phyloP scores from a whole-genome alignment of 1,284 basidiomycete species.

The Gymnopus androsaceus region DNA sequence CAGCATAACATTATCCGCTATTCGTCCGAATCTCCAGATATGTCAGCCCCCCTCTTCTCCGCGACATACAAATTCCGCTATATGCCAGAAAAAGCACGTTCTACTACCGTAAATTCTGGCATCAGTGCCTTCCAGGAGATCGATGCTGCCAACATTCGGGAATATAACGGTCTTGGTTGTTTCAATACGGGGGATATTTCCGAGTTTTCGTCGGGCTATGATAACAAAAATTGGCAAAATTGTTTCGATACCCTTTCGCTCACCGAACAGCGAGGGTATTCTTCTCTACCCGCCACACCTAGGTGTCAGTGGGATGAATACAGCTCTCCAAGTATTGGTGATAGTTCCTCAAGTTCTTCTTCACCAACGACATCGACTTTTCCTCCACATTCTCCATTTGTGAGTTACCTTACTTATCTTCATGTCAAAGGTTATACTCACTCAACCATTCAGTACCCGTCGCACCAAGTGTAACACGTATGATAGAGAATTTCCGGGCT shows the following conservation, averaged over 20 bases:
- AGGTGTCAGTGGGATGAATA: slow-evolving; percentile 9
- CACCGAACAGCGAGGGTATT: not conserved
- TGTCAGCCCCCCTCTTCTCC: slow-evolving; percentile 43
- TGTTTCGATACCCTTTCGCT: not conserved
- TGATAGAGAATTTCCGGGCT: no score
- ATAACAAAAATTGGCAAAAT: slow-evolving; percentile 1
- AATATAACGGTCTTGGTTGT: not conserved
- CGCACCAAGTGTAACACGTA: no score
- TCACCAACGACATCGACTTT: not conserved
- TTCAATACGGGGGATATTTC: not conserved
- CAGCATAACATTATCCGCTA: slow-evolving; percentile 55
- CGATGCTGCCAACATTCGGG: not conserved
- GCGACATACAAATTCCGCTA: slow-evolving; percentile 55
- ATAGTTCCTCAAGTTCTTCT: not conserved
- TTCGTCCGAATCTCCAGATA: slow-evolving; percentile 17
- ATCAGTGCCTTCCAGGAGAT: not conserved
- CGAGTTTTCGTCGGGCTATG: not conserved
- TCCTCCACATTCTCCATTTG: no score
- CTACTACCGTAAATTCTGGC: not conserved
- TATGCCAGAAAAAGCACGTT: not conserved
- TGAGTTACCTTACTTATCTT: no score
- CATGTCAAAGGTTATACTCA: no score
- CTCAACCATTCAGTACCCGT: no score
- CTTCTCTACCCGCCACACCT: slow-evolving; percentile 1
- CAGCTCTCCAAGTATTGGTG: not conserved